phyloP scores from a whole-genome alignment of 2,329 filamentous ascomycete genomes.

The Beauveria sp. region DNA sequence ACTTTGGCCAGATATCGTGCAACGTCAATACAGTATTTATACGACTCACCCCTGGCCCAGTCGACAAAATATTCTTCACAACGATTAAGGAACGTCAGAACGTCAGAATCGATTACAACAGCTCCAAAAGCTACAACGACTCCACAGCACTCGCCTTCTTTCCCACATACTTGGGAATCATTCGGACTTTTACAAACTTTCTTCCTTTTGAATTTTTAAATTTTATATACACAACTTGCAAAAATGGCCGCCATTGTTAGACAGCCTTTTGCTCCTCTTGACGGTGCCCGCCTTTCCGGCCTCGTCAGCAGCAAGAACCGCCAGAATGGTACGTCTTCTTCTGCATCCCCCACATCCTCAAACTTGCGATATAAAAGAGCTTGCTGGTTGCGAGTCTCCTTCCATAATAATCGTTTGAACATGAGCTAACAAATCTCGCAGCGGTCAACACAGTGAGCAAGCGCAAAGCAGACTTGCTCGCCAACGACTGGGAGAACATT shows the following conservation, averaged over 20 bases:
- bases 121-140: not conserved
- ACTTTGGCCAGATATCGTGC: not conserved
- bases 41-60: not conserved
- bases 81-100: not conserved
- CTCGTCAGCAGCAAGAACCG: constrained; percentile 71
- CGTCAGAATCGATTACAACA: not conserved
- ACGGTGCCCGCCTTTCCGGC: constrained; percentile 60
- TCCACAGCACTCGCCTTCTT: not conserved
- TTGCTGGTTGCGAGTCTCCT: not conserved
- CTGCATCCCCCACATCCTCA: not conserved
- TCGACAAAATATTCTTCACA: not conserved
- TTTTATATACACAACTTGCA: constrained; percentile 3
- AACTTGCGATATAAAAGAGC: not conserved
- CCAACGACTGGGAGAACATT: constrained; percentile 53
- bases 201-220: not conserved
- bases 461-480: constrained; percentile 47
- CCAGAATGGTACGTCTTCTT: constrained; percentile 55
- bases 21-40: not conserved
- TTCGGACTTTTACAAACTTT: not conserved
- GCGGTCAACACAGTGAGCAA: constrained; percentile 40
- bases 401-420: not conserved
- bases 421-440: constrained; percentile 18
- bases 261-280: constrained; percentile 69
- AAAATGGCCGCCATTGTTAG: constrained; percentile 51
- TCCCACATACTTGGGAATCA: not conserved